phyloP scores from a whole-genome alignment of 1,284 basidiomycete species.

The Leccinum angustisporum region DNA sequence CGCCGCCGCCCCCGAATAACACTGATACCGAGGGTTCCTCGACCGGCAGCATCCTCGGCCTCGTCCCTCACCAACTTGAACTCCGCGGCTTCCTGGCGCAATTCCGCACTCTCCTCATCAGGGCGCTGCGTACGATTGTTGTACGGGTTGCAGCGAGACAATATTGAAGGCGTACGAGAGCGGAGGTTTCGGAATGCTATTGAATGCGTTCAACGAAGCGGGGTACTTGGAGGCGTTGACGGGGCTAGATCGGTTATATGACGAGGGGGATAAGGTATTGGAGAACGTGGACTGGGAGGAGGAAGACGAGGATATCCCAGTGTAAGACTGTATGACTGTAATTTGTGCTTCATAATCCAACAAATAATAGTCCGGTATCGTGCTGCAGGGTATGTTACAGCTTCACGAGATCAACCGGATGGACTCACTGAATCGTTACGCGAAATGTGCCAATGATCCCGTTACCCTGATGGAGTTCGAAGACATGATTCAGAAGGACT shows the following conservation, averaged over 20 bases:
- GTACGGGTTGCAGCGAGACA: constrained; percentile 86
- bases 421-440: too few relatives aligned
- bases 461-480: too few relatives aligned
- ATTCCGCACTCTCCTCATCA: constrained; percentile 82
- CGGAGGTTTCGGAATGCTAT: constrained; percentile 77
- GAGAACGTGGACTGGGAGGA: constrained; percentile 78
- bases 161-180: constrained; percentile 76
- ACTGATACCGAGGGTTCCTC: neutral
- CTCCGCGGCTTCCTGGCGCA: constrained; percentile 86
- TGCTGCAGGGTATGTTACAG: too few relatives aligned
- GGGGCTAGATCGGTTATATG: constrained; percentile 82
- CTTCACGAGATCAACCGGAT: too few relatives aligned
- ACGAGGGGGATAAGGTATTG: constrained; percentile 75
- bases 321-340: neutral
- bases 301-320: constrained; percentile 45
- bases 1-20: constrained; percentile 52
- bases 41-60: constrained; percentile 11
- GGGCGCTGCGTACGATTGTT: constrained; percentile 84
- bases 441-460: too few relatives aligned
- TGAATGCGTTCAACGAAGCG: constrained; percentile 82
- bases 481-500: too few relatives aligned
- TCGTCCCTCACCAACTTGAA: constrained; percentile 81
- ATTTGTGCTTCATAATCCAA: neutral
- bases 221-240: constrained; percentile 83
- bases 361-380: too few relatives aligned